These are phyloP conservation scores for Annulohypoxylon truncatum DNA, from an alignment of 2,329 filamentous ascomycete species.

Conservation along the genomic window DNA sequence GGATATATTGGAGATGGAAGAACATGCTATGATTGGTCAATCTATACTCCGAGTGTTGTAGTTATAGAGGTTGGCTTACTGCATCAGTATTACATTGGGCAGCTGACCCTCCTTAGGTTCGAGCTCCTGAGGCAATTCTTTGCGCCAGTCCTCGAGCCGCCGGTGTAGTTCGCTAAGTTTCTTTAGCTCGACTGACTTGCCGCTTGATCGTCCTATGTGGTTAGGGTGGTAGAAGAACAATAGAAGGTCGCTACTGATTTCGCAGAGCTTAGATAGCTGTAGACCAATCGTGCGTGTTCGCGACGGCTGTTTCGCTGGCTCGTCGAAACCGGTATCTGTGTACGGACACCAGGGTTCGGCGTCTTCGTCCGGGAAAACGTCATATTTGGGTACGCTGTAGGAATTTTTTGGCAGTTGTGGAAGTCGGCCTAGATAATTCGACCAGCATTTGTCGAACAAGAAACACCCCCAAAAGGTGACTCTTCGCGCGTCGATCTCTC, in stretches of 20 bases:
- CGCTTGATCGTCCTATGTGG: slow-evolving; percentile 70
- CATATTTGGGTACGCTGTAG: slow-evolving; percentile 87
- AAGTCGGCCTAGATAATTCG: slow-evolving; percentile 92
- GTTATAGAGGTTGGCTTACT: slow-evolving; percentile 71
- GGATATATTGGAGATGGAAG: slow-evolving; percentile 93
- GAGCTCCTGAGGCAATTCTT: slow-evolving; percentile 84
- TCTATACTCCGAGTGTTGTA: not conserved
- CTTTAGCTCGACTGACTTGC: slow-evolving; percentile 87
- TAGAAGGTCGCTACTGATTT: slow-evolving; percentile 92
- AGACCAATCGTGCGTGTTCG: slow-evolving; percentile 84
- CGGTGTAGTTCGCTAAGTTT: slow-evolving; percentile 93
- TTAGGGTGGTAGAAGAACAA: slow-evolving; percentile 91
- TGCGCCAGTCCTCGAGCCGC: slow-evolving; percentile 88
- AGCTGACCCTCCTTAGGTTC: slow-evolving; percentile 90
- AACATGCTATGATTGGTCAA: slow-evolving; percentile 79
- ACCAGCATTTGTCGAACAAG: slow-evolving; percentile 99
- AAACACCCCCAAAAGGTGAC: slow-evolving; percentile 99
- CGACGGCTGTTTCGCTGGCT: slow-evolving; percentile 80
- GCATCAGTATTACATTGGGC: slow-evolving; percentile 81
- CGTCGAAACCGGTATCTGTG: slow-evolving; percentile 82
- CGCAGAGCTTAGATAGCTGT: slow-evolving; percentile 84
- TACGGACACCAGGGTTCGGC: slow-evolving; percentile 88
- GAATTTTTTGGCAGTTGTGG: slow-evolving; percentile 85
- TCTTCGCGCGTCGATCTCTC: slow-evolving; percentile 87
- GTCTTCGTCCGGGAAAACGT: slow-evolving; percentile 91